Evolutionary conservation across 2,329 filamentous ascomycete genomes (phyloP), one percentile per base, ranked within the genome.

Genomic region (Penicillium sp.): DNA sequence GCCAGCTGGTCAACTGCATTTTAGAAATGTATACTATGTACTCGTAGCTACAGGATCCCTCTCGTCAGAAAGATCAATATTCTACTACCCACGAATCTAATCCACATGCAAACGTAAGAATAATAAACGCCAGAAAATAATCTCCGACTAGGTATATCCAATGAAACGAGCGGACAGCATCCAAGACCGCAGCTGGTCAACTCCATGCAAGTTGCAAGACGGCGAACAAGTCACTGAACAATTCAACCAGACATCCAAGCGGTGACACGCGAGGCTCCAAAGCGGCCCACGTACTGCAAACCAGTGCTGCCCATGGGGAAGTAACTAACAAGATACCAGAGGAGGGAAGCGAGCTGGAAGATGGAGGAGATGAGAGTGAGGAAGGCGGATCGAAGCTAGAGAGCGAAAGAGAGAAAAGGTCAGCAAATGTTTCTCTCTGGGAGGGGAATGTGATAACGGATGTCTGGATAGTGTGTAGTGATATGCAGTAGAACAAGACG

Each of bases 301-400:
- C 93, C 89, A 47, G 86, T 88, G 49, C 88, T 88, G 34, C 93
- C 93, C 91, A 97, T 95, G 22, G 93, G 93, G 64, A 97, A 97
- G 72, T 99, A 99, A 73, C 89, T 95, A 70, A 97, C 84, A 39
- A 96, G 79, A 73, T 97, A 97, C 92, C 92, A 97, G 39, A 89
- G 58, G 56, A 97, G 77, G 55, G 87, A 88, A 45, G 85, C 84
- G 46, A 97, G 78, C 69, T 99, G 93, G 60, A 91, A 75, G 52
- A 96, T 79, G 54, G 89, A 84, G 18, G 90, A 87, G 56, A 96
- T 75, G 46, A 97, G 77, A 13, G 93, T 97, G 57, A 97, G 81
- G 54, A 95, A 73, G 34, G 88, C 90, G 67, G 80, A 92, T 68
- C 87, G 87, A 58, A 95, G 83, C 90, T 95, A 63, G 33, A 63